Evolutionary conservation across 192 early-diverging fungal species (phyloP), one percentile per base, ranked within the genome.

Genomic region (Oehlia diaphana): DNA sequence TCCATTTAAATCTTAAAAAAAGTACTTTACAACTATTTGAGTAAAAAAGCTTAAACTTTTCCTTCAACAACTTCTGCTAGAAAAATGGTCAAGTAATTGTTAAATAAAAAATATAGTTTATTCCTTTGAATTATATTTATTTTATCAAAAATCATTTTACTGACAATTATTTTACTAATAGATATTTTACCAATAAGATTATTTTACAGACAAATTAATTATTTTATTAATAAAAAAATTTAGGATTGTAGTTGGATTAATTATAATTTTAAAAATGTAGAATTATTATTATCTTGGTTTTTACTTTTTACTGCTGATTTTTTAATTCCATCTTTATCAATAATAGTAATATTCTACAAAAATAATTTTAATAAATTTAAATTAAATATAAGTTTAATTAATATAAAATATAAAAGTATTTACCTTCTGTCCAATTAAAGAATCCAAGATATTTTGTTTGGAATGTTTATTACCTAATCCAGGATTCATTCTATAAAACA

Each of bases 361-460:
- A 4, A 76, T n/a, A 75, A 62, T 16, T 50, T 50, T 14, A 77
- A 62, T 9, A 50, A 31, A 61, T 44, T 62, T 49, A 26, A 44
- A 73, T 42, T 14, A 44, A 1, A 49, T n/a, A 49, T 39, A 44
- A 7, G 12, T 39, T 39, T 16, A 61, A 61, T 12, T 65, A 50
- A 80, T 9, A 58, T 65, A 10, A 79, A 72, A 50, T 16, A 39
- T 39, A 12, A 19, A 61, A 61, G 35, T 44, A 35, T 14, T 28
- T 19, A 80, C 81, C 85, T 89, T 87, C 80, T 93, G 91, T 35
- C 86, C 87, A 81, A 93, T 85, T 77, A 94, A 81, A 79, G 85
- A 80, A 74, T 89, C 87, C 81, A 94, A 82, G 21, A 92, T 91
- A 42, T 83, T 88, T 65, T 88, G 84, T 84, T 93, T 94, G 4